Percentiles rank a stretch among this genome's conserved stretches.
Conservation (phyloP, 192 early-diverging fungal genomes). For the Entomortierella chlamydospora region DNA sequence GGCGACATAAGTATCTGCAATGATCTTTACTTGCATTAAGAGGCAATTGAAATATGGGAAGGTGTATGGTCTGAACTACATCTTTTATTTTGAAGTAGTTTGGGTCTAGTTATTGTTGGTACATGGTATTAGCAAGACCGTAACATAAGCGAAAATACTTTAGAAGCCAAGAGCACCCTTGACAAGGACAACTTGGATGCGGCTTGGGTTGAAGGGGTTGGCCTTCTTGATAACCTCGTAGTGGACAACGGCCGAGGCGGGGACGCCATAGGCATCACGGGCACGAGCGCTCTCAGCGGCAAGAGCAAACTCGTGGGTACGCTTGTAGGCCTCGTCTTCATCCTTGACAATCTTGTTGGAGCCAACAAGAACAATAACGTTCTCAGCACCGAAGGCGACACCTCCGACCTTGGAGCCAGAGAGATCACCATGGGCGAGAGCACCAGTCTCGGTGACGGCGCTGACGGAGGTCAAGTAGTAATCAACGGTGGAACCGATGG, state of each 20-base stretch:
- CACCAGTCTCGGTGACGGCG: constrained; percentile 55
- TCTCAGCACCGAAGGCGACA: constrained; percentile 39
- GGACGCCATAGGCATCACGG: constrained; percentile 45
- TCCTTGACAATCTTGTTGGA: constrained; percentile 61
- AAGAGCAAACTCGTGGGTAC: constrained; percentile 40
- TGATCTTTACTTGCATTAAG: background rate
- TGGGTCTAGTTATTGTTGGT: background rate
- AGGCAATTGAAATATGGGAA: no score
- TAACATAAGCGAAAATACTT: background rate
- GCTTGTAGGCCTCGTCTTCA: constrained; percentile 34
- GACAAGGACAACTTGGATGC: constrained; percentile 49
- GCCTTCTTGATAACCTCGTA: constrained; percentile 37
- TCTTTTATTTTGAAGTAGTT: no score
- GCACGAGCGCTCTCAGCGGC: constrained; percentile 47
- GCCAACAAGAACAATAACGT: constrained; percentile 46
- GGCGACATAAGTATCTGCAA: no score
- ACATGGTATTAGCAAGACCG: background rate
- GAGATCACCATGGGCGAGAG: constrained; percentile 38
- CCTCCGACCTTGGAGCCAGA: constrained; percentile 54
- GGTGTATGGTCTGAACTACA: no score
- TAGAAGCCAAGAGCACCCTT: constrained; percentile 42
- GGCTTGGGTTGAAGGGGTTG: constrained; percentile 35
- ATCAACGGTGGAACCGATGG: constrained; percentile 46
- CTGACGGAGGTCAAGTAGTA: constrained; percentile 51
- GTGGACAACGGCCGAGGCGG: constrained; percentile 24